Conservation (phyloP, 805 yeast species). For the Yarrowia bubula region DNA sequence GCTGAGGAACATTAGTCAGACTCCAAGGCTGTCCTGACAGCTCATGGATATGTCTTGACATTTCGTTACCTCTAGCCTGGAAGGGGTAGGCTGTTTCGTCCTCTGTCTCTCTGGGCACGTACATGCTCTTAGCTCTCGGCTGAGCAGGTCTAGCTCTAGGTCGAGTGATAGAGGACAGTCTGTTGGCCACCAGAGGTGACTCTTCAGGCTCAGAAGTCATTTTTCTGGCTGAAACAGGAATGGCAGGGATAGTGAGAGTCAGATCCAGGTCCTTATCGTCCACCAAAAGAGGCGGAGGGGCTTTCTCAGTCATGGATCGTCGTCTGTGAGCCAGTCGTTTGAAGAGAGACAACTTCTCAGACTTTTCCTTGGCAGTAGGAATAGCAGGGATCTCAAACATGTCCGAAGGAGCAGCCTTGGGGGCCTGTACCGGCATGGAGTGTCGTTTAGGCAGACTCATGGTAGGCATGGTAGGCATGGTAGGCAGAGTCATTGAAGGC, state of each 20-base stretch:
- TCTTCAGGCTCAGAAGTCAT: conserved; percentile 20
- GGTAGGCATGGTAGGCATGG: conserved; percentile 3
- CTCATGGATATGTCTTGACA: conserved; percentile 5
- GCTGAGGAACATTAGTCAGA: neutral
- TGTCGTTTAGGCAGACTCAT: conserved; percentile 5
- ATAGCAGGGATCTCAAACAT: conserved; percentile 5
- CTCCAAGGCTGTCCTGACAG: neutral
- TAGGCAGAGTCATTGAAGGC: neutral
- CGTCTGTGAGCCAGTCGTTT: conserved; percentile 13
- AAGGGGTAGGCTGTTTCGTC: neutral
- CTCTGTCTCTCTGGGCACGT: neutral
- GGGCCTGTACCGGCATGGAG: neutral
- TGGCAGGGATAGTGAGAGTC: conserved; percentile 7
- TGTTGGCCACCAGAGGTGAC: conserved; percentile 13
- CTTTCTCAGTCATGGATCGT: conserved; percentile 3
- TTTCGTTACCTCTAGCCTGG: conserved; percentile 4
- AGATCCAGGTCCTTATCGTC: neutral
- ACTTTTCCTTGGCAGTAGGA: neutral
- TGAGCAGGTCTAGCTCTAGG: neutral
- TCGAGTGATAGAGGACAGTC: conserved; percentile 2
- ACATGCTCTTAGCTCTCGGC: conserved; percentile 21
- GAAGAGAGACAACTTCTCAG: conserved; percentile 4
- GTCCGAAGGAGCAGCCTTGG: neutral
- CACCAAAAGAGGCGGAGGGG: neutral
- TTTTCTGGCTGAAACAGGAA: conserved; percentile 4